Evolutionary conservation across 441 rosid species (phyloP).

Genomic region (Adansonia madagascariensis): DNA sequence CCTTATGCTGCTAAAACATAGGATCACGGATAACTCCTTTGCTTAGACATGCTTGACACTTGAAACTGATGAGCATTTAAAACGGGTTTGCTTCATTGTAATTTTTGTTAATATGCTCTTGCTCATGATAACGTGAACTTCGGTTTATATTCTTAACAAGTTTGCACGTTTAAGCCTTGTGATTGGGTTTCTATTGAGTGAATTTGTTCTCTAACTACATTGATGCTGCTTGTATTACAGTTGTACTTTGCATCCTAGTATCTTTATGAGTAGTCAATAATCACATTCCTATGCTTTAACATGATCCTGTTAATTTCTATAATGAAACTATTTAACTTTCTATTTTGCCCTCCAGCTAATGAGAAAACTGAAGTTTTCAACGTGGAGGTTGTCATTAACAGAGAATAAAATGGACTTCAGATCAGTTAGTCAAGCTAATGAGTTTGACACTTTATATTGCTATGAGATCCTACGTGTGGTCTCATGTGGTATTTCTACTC

Average conservation of each 20-base stretch:
- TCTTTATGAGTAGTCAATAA: background rate
- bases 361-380: background rate
- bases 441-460: background rate
- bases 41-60: constrained; percentile 17
- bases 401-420: background rate
- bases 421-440: constrained; percentile 9
- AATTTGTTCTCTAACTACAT: background rate
- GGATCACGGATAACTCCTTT: background rate
- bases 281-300: background rate
- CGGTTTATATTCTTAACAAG: background rate
- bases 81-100: background rate
- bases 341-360: background rate
- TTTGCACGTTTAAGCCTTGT: background rate
- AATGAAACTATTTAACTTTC: background rate
- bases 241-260: background rate
- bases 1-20: background rate
- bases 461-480: background rate
- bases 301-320: background rate
- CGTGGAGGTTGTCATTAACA: background rate
- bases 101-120: background rate
- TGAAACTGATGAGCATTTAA: background rate
- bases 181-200: background rate
- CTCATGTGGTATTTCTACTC: background rate
- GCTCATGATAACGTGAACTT: background rate
- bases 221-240: background rate